Evolutionary conservation across 768 basidiomycete genomes (phyloP), one percentile per base, ranked within the genome.

Genomic region (Gloeostereum incarnatum): DNA sequence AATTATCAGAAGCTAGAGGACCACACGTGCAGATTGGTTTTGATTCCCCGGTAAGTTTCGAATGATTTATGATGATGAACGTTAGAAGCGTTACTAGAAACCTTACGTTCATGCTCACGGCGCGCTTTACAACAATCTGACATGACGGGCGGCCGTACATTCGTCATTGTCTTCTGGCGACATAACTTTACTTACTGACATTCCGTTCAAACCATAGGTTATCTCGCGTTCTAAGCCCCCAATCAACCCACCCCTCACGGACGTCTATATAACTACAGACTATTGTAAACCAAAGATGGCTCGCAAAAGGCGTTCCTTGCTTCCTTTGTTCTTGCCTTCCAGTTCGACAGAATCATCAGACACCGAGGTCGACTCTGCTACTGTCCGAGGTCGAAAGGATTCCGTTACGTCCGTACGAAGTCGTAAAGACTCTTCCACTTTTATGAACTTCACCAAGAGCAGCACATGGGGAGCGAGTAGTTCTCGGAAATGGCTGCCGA

Each of bases 301-400:
- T 32, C 69, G 62, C 56, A 71, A 67, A 54, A 70, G 70, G 36
- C 67, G 66, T 34, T 77, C 75, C 4, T 53, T 77, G 40, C 71
- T 72, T 49, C 63, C 70, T 41, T 60, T 78, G 35, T 50, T 71
- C 25, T 39, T 49, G 26, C 40, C 50, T 19, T 46, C 58, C 29
- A 38, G 52, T 23, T 52, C 55, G 22, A 45, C 59, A 4, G 48
- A 54, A 26, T 44, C 54, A 32, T 43, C 54, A 11, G 38, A 52
- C 17, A 49, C 40, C 32, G 39, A 44, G 11, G 45, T 45, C 32
- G 46, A 42, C 34, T 38, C 48, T 32, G 49, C 39, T 20, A 27
- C 42, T 39, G 47, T 45, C 40, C 48, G 10, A 31, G 39, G 39
- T 31, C n/a, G n/a, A n/a, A n/a, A n/a, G n/a, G n/a, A n/a, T n/a